These are phyloP conservation scores for Sparassis latifolia DNA, from an alignment of 1,284 basidiomycete genomes.

Conservation along the genomic window DNA sequence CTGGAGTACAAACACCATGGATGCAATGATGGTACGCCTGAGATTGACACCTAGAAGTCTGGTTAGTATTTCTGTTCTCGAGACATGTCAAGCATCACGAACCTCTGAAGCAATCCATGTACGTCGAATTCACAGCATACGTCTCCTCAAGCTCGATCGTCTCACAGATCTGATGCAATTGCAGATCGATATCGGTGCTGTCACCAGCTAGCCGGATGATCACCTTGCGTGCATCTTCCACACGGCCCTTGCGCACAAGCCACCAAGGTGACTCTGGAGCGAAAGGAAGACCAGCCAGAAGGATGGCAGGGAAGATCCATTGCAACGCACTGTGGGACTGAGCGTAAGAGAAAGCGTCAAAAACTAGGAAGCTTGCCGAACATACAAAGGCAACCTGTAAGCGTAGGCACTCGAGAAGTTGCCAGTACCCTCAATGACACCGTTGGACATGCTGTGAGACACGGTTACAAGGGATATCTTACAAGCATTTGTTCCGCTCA, in stretches of 20 bases:
- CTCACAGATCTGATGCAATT: slow-evolving; percentile 7
- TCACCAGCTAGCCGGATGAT: slow-evolving; percentile 4
- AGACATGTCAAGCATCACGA: no score
- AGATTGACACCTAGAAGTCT: not conserved
- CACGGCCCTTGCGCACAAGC: slow-evolving; percentile 8
- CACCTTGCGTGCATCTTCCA: slow-evolving; percentile 5
- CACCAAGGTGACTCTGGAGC: slow-evolving; percentile 10
- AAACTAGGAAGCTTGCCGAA: not conserved
- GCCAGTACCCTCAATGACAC: slow-evolving; percentile 7
- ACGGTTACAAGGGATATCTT: not conserved
- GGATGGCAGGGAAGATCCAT: slow-evolving; percentile 8
- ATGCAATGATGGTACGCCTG: slow-evolving; percentile 6
- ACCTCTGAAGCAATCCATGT: slow-evolving; percentile 9
- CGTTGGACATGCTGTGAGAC: slow-evolving; percentile 7
- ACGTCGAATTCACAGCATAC: slow-evolving; percentile 7
- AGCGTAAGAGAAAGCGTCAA: not conserved
- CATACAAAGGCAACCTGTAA: slow-evolving; percentile 7
- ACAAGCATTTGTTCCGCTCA: not conserved
- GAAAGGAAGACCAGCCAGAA: slow-evolving; percentile 7
- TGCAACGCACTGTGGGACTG: slow-evolving; percentile 1
- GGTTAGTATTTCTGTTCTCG: no score
- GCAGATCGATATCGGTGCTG: slow-evolving; percentile 3
- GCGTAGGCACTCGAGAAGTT: slow-evolving; percentile 6
- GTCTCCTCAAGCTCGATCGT: slow-evolving; percentile 8
- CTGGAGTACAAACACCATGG: slow-evolving; percentile 9